phyloP scores from a whole-genome alignment of 192 early-diverging fungal species.

The Rhizophlyctis rosea region DNA sequence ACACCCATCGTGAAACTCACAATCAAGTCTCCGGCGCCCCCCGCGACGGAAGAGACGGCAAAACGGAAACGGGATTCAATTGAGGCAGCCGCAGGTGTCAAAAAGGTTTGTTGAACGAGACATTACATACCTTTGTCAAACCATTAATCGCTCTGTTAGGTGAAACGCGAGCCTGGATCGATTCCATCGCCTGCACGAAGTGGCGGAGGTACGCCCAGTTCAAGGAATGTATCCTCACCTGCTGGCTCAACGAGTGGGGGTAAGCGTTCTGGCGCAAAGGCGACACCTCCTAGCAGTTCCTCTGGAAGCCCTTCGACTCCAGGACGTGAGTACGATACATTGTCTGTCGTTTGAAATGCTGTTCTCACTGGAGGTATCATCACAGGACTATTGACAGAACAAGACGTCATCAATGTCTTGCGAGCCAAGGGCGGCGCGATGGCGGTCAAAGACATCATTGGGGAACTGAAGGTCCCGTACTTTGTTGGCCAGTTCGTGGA shows the following conservation, averaged over 20 bases:
- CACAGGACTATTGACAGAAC: not conserved
- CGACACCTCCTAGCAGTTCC: not conserved
- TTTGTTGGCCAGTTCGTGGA: too few relatives aligned
- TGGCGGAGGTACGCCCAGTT: not conserved
- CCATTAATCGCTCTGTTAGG: not conserved
- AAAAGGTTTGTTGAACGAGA: not conserved
- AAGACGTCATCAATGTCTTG: not conserved
- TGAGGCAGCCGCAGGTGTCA: not conserved
- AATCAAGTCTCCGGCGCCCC: not conserved
- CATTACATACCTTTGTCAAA: not conserved
- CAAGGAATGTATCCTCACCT: not conserved
- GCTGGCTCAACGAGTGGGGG: not conserved
- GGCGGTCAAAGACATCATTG: not conserved
- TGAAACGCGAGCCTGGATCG: not conserved
- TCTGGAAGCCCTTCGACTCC: not conserved
- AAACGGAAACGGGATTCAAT: not conserved
- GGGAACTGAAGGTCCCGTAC: not conserved
- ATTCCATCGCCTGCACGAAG: not conserved
- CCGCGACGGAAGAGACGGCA: not conserved
- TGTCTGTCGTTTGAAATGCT: not conserved
- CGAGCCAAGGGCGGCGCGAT: not conserved
- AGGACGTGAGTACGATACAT: not conserved
- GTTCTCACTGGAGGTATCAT: not conserved
- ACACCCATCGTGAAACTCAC: not conserved
- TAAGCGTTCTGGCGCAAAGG: not conserved